A percentile compares a stretch with the other conserved stretches of the same genome.
phyloP scores from a whole-genome alignment of 164 flowering plant genomes.

The Houttuynia cordata region DNA sequence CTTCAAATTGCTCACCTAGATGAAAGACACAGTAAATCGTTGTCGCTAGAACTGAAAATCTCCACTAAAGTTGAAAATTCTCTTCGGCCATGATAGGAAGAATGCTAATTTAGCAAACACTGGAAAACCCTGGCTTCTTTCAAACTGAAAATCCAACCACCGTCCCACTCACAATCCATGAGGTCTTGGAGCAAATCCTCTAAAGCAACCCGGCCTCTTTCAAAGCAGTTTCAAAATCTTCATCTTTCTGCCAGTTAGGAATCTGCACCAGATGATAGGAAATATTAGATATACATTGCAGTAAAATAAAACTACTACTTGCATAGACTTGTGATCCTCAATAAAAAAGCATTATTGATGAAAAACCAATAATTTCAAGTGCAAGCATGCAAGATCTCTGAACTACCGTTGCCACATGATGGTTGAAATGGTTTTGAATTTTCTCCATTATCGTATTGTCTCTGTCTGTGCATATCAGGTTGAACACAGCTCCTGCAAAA shows the following conservation, averaged over 20 bases:
- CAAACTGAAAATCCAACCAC: too few relatives aligned
- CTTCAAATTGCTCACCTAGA: too few relatives aligned
- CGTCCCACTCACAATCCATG: too few relatives aligned
- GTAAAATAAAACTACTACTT: neutral
- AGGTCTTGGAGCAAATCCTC: neutral
- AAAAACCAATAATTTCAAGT: too few relatives aligned
- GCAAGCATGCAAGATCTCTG: neutral
- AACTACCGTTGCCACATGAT: slow-evolving; percentile 38
- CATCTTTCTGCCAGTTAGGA: slow-evolving; percentile 17
- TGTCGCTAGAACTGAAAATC: too few relatives aligned
- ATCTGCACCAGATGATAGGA: slow-evolving; percentile 8
- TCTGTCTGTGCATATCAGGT: slow-evolving; percentile 34
- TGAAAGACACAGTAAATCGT: too few relatives aligned
- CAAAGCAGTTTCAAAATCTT: slow-evolving; percentile 21
- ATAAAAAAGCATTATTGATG: too few relatives aligned
- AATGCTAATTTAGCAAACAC: too few relatives aligned
- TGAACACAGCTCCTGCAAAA: slow-evolving; percentile 70
- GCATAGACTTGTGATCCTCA: too few relatives aligned
- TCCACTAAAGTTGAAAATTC: too few relatives aligned
- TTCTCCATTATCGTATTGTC: slow-evolving; percentile 44
- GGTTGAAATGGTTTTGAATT: slow-evolving; percentile 53
- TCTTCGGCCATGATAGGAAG: too few relatives aligned
- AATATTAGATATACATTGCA: neutral
- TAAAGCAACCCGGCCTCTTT: slow-evolving; percentile 22
- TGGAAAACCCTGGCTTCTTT: too few relatives aligned